Conservation (phyloP, 352 stramenopile species). For the Phytophthora kernoviae region DNA sequence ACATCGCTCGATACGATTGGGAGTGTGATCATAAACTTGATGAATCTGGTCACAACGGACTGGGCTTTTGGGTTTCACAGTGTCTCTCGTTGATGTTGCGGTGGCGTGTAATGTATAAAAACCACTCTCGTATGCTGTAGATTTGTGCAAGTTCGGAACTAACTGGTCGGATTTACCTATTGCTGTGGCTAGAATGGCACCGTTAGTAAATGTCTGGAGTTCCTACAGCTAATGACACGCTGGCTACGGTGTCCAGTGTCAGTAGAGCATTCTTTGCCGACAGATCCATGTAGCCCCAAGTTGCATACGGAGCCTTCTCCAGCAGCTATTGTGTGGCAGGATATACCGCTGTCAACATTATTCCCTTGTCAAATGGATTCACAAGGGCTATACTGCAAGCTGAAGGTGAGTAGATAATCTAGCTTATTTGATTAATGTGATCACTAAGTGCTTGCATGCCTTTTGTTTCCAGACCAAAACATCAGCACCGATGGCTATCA, state of each 20-base stretch:
- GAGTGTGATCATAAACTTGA: slow-evolving; percentile 58
- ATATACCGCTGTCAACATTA: slow-evolving; percentile 40
- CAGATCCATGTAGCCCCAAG: slow-evolving; percentile 10
- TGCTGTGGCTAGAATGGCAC: slow-evolving; percentile 34
- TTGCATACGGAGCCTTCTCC: neutral
- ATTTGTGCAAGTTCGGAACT: neutral
- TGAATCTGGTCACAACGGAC: slow-evolving; percentile 32
- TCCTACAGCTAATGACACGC: slow-evolving; percentile 47
- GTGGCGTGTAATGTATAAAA: slow-evolving; percentile 47
- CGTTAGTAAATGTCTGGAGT: slow-evolving; percentile 48
- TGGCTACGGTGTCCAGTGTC: slow-evolving; percentile 33
- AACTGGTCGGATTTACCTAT: neutral
- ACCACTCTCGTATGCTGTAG: neutral
- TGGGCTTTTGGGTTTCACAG: slow-evolving; percentile 55
- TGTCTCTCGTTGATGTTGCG: slow-evolving; percentile 54
- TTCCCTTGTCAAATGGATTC: slow-evolving; percentile 35
- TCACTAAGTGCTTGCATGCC: neutral
- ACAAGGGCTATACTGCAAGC: slow-evolving; percentile 46
- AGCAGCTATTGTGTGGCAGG: slow-evolving; percentile 28
- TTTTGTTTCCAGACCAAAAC: slow-evolving; percentile 32
- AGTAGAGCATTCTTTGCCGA: slow-evolving; percentile 9
- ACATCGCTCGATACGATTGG: slow-evolving; percentile 49
- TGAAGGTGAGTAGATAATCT: slow-evolving; percentile 34
- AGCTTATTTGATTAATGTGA: neutral
- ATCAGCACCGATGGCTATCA: slow-evolving; percentile 46